A percentile compares a stretch with the other conserved stretches of the same genome.
phyloP scores from a whole-genome alignment of 331 rosid species.

The Phaseolus coccineus region DNA sequence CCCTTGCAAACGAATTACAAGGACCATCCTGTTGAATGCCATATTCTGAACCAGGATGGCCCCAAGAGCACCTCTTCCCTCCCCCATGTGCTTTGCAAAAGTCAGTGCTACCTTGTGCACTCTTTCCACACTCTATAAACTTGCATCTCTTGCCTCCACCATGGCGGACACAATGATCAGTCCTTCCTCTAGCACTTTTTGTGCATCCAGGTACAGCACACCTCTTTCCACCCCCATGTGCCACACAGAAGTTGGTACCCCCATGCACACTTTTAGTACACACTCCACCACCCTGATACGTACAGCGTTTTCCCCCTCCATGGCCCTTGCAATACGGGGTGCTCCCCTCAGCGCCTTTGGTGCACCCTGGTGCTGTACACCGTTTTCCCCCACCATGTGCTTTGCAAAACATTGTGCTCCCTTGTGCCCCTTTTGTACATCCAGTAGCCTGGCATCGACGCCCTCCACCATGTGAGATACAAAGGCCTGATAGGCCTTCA shows the following conservation, averaged over 20 bases:
- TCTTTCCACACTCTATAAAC: constrained; percentile 85
- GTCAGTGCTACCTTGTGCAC: constrained; percentile 98
- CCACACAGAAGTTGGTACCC: constrained; percentile 94
- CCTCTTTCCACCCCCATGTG: constrained; percentile 98
- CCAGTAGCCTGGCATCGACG: constrained; percentile 83
- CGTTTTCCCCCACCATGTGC: constrained; percentile 98
- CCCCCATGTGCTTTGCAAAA: constrained; percentile 99
- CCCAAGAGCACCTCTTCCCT: constrained; percentile 97
- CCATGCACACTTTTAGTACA: constrained; percentile 96
- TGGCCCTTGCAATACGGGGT: constrained; percentile 94
- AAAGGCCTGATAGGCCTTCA: constrained; percentile 94
- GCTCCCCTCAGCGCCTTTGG: constrained; percentile 97
- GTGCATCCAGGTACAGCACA: constrained; percentile 90
- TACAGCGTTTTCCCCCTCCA: constrained; percentile 95
- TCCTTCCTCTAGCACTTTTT: constrained; percentile 93
- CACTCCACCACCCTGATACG: constrained; percentile 80
- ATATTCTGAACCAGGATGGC: constrained; percentile 78
- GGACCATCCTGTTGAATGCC: constrained; percentile 64
- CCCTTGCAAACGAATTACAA: constrained; percentile 88
- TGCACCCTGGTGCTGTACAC: constrained; percentile 90
- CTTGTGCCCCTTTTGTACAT: constrained; percentile 96
- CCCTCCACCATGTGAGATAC: constrained; percentile 98
- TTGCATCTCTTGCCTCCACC: constrained; percentile 98
- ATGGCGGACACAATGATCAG: constrained; percentile 94
- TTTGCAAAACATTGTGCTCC: constrained; percentile 95